Conservation (phyloP, 176 grass and related monocot genomes). For the Elymus sibiricus region DNA sequence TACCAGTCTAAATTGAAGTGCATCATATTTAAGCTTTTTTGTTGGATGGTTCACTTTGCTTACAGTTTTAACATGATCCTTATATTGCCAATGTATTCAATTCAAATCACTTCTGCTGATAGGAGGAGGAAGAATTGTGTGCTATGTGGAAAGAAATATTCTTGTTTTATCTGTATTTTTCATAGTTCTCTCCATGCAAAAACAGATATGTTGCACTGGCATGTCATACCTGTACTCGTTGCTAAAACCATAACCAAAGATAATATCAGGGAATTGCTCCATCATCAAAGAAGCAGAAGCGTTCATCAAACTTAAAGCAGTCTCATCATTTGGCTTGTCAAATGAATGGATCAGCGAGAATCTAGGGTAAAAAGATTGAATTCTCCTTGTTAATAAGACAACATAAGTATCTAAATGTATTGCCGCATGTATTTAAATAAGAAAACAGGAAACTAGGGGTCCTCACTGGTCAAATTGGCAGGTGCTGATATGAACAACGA, state of each 20-base stretch:
- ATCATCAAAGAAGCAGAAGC: conserved; percentile 64
- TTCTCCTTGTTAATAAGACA: conserved; percentile 7
- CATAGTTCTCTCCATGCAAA: neutral
- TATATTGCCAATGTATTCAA: neutral
- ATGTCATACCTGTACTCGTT: conserved; percentile 70
- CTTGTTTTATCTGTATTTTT: neutral
- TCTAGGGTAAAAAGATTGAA: conserved; percentile 5
- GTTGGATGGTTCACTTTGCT: neutral
- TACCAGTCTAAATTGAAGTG: neutral
- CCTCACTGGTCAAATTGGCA: conserved; percentile 70
- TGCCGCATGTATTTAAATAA: neutral
- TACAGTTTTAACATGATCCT: neutral
- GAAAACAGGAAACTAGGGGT: neutral
- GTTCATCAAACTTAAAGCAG: conserved; percentile 70
- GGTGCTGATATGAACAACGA: conserved; percentile 56
- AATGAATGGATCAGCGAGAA: conserved; percentile 70
- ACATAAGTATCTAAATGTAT: conserved; percentile 5
- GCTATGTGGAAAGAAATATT: neutral
- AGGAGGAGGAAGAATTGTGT: neutral
- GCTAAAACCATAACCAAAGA: conserved; percentile 78
- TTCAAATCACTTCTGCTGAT: conserved; percentile 15
- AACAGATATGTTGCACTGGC: neutral
- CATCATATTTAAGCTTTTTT: neutral
- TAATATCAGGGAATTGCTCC: conserved; percentile 62
- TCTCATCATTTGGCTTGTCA: conserved; percentile 76